Conservation (phyloP, 177 flowering plant genomes). For the Telopea speciosissima region DNA sequence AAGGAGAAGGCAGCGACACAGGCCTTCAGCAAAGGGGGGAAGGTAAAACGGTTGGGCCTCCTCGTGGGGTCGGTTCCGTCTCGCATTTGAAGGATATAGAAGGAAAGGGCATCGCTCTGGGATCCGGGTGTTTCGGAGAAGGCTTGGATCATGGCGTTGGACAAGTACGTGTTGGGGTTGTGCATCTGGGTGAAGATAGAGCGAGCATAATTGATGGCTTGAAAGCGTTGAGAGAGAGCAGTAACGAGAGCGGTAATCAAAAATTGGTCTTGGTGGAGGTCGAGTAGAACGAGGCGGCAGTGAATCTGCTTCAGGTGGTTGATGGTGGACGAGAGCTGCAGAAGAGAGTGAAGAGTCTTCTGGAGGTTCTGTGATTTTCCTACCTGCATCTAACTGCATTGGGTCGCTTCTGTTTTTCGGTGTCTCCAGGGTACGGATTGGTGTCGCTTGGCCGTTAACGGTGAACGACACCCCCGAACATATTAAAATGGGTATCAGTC, state of each 20-base stretch:
- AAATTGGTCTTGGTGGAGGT: constrained; percentile 22
- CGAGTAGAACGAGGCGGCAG: constrained; percentile 16
- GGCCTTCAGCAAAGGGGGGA: constrained; percentile 24
- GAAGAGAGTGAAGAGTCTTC: constrained; percentile 12
- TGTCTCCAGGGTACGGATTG: too few species aligned
- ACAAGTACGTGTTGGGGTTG: constrained; percentile 19
- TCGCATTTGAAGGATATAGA: constrained; percentile 23
- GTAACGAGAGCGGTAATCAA: constrained; percentile 17
- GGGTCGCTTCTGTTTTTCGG: not conserved
- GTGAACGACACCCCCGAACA: too few species aligned
- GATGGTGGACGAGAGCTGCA: constrained; percentile 16
- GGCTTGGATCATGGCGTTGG: constrained; percentile 24
- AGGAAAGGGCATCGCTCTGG: constrained; percentile 13
- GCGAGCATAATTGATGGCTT: constrained; percentile 10
- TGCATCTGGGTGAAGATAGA: constrained; percentile 17
- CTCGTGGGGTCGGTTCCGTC: not conserved
- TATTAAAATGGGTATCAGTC: too few species aligned
- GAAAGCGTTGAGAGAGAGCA: constrained; percentile 16
- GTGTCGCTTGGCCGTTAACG: too few species aligned
- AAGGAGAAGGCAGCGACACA: constrained; percentile 8
- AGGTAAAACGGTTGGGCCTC: constrained; percentile 25
- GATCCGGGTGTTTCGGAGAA: constrained; percentile 15
- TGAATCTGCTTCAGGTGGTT: constrained; percentile 25
- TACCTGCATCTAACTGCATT: constrained; percentile 11
- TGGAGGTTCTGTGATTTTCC: constrained; percentile 11